Evolutionary conservation across 1,284 basidiomycete species (phyloP), one percentile per base, ranked within the genome.

Genomic region (Malassezia japonica): DNA sequence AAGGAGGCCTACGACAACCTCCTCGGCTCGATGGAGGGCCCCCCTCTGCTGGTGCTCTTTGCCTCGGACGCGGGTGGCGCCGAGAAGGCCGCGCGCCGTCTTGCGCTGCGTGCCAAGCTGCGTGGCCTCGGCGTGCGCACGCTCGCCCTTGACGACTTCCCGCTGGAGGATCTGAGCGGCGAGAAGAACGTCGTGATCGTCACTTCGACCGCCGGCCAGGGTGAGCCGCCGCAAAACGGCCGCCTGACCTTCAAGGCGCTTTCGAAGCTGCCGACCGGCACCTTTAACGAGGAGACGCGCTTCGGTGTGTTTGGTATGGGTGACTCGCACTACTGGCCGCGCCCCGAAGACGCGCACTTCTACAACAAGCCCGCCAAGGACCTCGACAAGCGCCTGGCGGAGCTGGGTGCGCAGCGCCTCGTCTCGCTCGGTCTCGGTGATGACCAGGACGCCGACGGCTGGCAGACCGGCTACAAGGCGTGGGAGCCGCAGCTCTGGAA

Each of bases 251-350:
- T 85, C 79, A 98, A 94, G 78, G 80, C 86, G 2, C 84, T 67
- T 40, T 83, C 83, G 41, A 80, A 83, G 27, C 78, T 78, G 46
- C 29, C 54, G 15, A 39, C 33, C 16, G 47, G 49, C 24, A 25
- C 52, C 6, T 27, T 65, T 1, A 55, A 53, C 35, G 65, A 62
- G 43, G 52, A 61, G 33, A 43, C 61, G 50, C 62, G 63, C 52
- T 71, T 56, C 45, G 76, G 84, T 50, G 89, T 98, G 49, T 95
- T 98, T 64, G 91, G 79, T 46, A 86, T 99, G 83, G 92, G 92
- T 60, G 92, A 99, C 76, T 91, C 86, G 72, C 91, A 95, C 76
- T 99, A 99, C 77, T 99, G 92, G 92, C 94, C 94, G 16, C 82
- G 94, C 42, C 80, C 87, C 21, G 91, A 96, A 75, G 92, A 98